phyloP scores from a whole-genome alignment of 306 rosid genomes.

The Cicer pinnatifidum region DNA sequence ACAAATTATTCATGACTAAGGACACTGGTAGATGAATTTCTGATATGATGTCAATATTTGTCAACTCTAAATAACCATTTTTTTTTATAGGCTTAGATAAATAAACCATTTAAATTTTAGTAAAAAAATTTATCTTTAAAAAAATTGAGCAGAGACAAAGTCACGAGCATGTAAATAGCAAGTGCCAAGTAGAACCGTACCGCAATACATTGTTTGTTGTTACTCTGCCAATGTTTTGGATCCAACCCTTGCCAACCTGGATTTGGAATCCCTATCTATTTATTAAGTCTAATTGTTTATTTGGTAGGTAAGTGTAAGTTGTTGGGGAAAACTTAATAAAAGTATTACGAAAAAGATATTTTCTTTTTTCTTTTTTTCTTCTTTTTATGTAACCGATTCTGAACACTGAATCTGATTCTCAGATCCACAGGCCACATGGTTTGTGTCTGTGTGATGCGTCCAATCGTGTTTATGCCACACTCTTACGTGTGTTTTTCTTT shows the following conservation, averaged over 20 bases:
- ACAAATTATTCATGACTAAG: no score
- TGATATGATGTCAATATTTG: no score
- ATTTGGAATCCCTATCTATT: not conserved
- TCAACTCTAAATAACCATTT: not conserved
- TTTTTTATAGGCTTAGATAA: not conserved
- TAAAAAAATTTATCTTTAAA: not conserved
- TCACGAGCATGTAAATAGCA: not conserved
- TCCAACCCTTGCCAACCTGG: not conserved
- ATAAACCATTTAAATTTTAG: not conserved
- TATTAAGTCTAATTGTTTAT: not conserved
- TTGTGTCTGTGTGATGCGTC: not conserved
- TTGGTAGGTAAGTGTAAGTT: no score
- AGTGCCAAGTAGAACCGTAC: not conserved
- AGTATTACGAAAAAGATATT: not conserved
- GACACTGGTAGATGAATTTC: no score
- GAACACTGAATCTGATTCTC: conserved; percentile 5
- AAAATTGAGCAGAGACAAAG: not conserved
- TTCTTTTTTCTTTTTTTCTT: not conserved
- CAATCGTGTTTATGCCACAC: not conserved
- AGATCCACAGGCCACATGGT: conserved; percentile 21
- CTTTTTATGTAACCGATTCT: not conserved
- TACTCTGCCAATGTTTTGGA: not conserved
- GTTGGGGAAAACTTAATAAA: no score
- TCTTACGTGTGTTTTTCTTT: not conserved
- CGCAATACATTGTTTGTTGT: not conserved